phyloP scores from a whole-genome alignment of 2,329 filamentous ascomycete genomes.

The Elsinoe perseae region DNA sequence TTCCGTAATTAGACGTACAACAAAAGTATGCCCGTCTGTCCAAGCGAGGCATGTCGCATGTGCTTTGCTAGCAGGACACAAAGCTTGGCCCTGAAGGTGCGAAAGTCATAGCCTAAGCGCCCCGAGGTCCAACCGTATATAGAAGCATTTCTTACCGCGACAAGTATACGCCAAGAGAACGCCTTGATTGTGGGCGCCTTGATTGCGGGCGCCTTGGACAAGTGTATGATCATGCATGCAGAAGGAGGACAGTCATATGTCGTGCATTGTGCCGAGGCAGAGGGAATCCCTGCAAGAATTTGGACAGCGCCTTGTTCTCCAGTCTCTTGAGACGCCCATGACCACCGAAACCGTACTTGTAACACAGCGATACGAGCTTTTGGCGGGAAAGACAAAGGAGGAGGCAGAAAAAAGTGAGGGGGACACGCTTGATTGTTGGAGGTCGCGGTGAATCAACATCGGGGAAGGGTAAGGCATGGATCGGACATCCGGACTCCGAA shows the following conservation, averaged over 20 bases:
- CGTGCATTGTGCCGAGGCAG: neutral
- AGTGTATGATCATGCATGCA: neutral
- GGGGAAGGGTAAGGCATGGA: neutral
- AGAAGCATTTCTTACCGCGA: neutral
- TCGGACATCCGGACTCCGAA: slow-evolving; percentile 15
- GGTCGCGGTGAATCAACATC: slow-evolving; percentile 7
- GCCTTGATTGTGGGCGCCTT: neutral
- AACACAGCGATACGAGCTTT: no score
- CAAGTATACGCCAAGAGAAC: neutral
- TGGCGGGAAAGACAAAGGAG: neutral
- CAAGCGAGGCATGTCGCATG: neutral
- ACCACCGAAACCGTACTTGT: no score
- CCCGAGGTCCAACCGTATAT: neutral
- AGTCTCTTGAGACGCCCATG: no score
- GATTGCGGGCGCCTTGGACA: no score
- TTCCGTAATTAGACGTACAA: no score
- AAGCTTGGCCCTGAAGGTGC: neutral
- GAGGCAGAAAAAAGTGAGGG: neutral
- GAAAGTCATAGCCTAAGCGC: neutral
- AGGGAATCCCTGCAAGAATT: neutral
- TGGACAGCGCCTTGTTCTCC: neutral
- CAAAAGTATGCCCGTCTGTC: no score
- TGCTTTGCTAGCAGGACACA: neutral
- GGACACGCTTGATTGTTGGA: slow-evolving; percentile 1
- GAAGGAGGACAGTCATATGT: neutral